Conservation (phyloP, 1,284 basidiomycete genomes). For the Cystobasidium pallidum region DNA sequence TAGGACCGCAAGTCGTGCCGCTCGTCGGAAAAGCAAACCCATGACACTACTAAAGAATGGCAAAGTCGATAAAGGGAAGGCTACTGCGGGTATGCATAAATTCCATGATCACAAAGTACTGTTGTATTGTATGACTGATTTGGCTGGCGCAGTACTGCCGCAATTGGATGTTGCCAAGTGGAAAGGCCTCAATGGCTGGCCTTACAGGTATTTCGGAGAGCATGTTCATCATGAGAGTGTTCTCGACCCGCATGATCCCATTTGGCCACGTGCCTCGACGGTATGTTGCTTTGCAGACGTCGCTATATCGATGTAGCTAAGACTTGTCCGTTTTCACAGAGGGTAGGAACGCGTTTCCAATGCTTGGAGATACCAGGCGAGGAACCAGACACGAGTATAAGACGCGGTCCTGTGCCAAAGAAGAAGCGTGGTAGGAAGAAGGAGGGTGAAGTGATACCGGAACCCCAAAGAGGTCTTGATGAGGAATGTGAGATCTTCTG, state of each 20-base stretch:
- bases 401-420: conserved; percentile 20
- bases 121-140: background rate
- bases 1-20: conserved; percentile 15
- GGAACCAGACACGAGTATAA: conserved; percentile 16
- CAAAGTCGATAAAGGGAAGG: conserved; percentile 29
- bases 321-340: conserved; percentile 31
- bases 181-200: conserved; percentile 51
- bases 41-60: conserved; percentile 7
- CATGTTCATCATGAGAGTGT: conserved; percentile 48
- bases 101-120: background rate
- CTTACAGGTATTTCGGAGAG: conserved; percentile 53
- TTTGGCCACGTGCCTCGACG: conserved; percentile 51
- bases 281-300: conserved; percentile 28
- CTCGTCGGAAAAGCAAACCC: background rate
- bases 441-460: conserved; percentile 3
- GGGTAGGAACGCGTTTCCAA: conserved; percentile 51
- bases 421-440: conserved; percentile 2
- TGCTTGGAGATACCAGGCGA: conserved; percentile 37
- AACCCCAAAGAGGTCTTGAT: conserved; percentile 38
- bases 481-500: conserved; percentile 16
- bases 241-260: conserved; percentile 52
- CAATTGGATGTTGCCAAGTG: conserved; percentile 37
- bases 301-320: background rate
- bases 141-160: conserved; percentile 1
- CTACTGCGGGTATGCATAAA: conserved; percentile 15